These are phyloP conservation scores for Colletotrichum sp. DNA, from an alignment of 2,329 filamentous ascomycete species.

Conservation along the genomic window DNA sequence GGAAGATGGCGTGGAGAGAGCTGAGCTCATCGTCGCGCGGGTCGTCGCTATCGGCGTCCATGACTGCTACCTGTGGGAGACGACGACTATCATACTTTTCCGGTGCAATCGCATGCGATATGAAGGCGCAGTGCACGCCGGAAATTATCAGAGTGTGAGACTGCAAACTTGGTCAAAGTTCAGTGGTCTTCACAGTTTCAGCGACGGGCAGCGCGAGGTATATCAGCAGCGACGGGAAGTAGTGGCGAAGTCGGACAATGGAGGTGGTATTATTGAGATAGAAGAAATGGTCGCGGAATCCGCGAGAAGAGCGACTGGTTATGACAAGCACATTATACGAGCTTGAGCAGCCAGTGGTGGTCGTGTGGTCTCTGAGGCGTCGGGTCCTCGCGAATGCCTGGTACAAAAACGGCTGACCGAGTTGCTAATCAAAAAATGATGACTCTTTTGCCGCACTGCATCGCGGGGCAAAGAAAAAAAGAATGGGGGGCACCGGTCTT, in stretches of 20 bases:
- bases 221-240: background rate
- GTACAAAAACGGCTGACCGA: background rate
- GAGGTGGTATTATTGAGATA: background rate
- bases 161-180: background rate
- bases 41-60: conserved; percentile 50
- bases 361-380: background rate
- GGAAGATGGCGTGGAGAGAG: conserved; percentile 68
- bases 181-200: background rate
- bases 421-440: background rate
- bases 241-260: conserved; percentile 1
- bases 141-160: background rate
- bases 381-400: background rate
- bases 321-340: background rate
- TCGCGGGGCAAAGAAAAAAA: conserved; percentile 17
- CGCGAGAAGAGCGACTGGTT: conserved; percentile 18
- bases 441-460: conserved; percentile 20
- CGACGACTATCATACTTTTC: conserved; percentile 11
- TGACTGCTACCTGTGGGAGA: conserved; percentile 24
- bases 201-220: conserved; percentile 1
- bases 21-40: conserved; percentile 63
- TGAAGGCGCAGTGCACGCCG: background rate
- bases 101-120: background rate
- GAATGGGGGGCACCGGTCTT: background rate
- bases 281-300: conserved; percentile 10
- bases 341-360: conserved; percentile 6